phyloP scores from a whole-genome alignment of 148 eudicot species.

The Chenopodium suecicum region DNA sequence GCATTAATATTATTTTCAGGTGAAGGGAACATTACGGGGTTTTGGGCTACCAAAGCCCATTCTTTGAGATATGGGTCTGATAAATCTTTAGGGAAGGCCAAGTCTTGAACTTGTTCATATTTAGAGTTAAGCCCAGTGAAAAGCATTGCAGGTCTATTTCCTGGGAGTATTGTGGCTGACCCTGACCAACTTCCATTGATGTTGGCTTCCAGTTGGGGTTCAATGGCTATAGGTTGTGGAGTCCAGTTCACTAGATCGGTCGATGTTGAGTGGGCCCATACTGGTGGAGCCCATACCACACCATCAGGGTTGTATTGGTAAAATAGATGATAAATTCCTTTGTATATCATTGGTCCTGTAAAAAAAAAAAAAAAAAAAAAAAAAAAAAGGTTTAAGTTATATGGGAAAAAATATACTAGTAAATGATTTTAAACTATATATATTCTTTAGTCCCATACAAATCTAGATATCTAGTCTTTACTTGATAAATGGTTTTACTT shows the following conservation, averaged over 20 bases:
- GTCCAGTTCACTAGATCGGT: slow-evolving; percentile 67
- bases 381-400: too few relatives aligned
- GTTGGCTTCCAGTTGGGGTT: slow-evolving; percentile 40
- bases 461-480: too few relatives aligned
- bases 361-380: too few relatives aligned
- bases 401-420: too few relatives aligned
- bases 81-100: slow-evolving; percentile 54
- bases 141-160: slow-evolving; percentile 44
- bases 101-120: slow-evolving; percentile 54
- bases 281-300: slow-evolving; percentile 49
- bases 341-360: slow-evolving; percentile 67
- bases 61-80: slow-evolving; percentile 60
- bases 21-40: slow-evolving; percentile 53
- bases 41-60: slow-evolving; percentile 43
- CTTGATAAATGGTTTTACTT: too few relatives aligned
- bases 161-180: slow-evolving; percentile 57
- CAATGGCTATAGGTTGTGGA: slow-evolving; percentile 44
- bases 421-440: too few relatives aligned
- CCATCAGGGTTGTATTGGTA: slow-evolving; percentile 74
- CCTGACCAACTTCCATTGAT: slow-evolving; percentile 73
- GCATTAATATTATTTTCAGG: slow-evolving; percentile 36
- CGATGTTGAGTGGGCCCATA: slow-evolving; percentile 78
- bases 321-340: slow-evolving; percentile 72
- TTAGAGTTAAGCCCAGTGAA: slow-evolving; percentile 54
- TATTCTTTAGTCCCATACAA: too few relatives aligned